Evolutionary conservation across 164 flowering plant genomes (phyloP).

Genomic region (Magnolia sinica): DNA sequence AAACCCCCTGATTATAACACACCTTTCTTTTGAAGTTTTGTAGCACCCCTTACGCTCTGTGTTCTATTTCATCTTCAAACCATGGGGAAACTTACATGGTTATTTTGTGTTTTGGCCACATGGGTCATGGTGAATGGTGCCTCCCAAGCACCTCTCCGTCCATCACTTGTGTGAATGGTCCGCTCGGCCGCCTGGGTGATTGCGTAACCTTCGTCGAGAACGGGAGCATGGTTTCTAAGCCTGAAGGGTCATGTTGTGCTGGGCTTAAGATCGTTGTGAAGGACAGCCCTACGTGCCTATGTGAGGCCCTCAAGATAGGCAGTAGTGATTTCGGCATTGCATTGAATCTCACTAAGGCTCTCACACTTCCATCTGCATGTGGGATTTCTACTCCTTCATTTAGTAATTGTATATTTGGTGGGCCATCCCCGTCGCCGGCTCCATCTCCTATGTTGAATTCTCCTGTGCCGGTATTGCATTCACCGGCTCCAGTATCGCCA

Average conservation of each 20-base stretch:
- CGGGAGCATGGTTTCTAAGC: slow-evolving; percentile 40
- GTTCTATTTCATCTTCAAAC: not conserved
- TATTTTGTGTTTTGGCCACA: not conserved
- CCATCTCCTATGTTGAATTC: not conserved
- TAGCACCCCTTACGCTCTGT: not conserved
- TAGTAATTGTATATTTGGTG: slow-evolving; percentile 18
- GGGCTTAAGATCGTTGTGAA: slow-evolving; percentile 51
- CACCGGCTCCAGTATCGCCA: not conserved
- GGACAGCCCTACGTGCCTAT: slow-evolving; percentile 36
- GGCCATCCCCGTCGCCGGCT: not conserved
- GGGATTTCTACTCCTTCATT: slow-evolving; percentile 39
- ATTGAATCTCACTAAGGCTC: slow-evolving; percentile 45
- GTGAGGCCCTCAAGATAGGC: slow-evolving; percentile 39
- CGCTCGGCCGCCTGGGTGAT: slow-evolving; percentile 36
- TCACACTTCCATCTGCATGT: slow-evolving; percentile 46
- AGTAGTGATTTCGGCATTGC: slow-evolving; percentile 41
- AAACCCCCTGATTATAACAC: too few relatives aligned
- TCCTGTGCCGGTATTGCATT: not conserved
- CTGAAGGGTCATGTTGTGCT: slow-evolving; percentile 41
- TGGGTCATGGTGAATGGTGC: not conserved
- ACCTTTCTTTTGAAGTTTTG: too few relatives aligned
- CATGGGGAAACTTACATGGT: not conserved
- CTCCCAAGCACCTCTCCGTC: slow-evolving; percentile 33
- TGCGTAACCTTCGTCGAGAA: slow-evolving; percentile 40
- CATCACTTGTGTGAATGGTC: slow-evolving; percentile 24